phyloP scores from a whole-genome alignment of 331 rosid species.

The Cydonia oblonga region DNA sequence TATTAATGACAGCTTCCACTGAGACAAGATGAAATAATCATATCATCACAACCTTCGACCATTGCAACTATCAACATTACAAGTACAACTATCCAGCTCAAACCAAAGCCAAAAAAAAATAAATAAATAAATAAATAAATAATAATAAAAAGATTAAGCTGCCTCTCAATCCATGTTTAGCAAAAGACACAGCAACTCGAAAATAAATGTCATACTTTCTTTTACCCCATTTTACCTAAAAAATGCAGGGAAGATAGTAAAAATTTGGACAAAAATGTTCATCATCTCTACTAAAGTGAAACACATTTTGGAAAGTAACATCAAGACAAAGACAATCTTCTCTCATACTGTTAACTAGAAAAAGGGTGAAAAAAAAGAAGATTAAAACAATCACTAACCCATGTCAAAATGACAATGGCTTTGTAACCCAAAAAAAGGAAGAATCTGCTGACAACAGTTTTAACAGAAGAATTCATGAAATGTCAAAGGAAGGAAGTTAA shows the following conservation, averaged over 20 bases:
- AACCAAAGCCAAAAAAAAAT: not conserved
- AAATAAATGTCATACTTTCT: not conserved
- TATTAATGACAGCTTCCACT: not conserved
- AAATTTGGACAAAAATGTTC: not conserved
- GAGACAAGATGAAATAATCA: not conserved
- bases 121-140: no score
- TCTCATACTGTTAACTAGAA: not conserved
- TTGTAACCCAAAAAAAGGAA: not conserved
- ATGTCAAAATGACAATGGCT: not conserved
- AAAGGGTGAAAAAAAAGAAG: not conserved
- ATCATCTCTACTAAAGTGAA: not conserved
- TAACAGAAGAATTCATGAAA: not conserved
- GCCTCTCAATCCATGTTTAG: not conserved
- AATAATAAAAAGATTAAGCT: not conserved
- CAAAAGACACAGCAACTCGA: not conserved
- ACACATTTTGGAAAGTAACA: not conserved
- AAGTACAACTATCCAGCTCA: not conserved
- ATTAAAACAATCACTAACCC: not conserved
- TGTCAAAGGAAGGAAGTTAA: not conserved
- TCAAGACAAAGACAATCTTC: not conserved
- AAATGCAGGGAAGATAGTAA: not conserved
- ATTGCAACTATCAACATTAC: not conserved
- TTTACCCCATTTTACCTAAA: not conserved
- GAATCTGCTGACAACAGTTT: not conserved
- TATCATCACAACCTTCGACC: not conserved